Evolutionary conservation across 768 basidiomycete species (phyloP).

Genomic region (Termitomyces heimii): DNA sequence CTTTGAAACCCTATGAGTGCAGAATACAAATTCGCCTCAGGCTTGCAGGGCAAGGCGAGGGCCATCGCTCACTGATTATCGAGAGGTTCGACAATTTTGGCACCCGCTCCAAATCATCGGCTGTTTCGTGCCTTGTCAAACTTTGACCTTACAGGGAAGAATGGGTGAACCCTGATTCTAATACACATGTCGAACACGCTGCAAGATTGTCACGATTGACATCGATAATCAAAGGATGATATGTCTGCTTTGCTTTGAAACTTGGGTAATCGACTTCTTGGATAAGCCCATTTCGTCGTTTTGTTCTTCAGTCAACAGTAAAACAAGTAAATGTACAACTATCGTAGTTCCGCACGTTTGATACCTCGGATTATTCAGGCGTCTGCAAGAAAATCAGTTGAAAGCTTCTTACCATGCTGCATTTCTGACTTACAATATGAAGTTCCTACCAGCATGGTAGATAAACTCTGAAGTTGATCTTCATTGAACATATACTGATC

Average conservation of each 20-base stretch:
- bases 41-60: background rate
- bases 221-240: conserved; percentile 13
- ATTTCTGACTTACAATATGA: conserved; percentile 63
- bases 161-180: conserved; percentile 4
- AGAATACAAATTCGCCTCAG: background rate
- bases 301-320: background rate
- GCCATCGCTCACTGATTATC: background rate
- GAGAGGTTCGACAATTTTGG: background rate
- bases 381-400: background rate
- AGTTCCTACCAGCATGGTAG: conserved; percentile 85
- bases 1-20: background rate
- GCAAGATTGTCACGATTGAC: conserved; percentile 12
- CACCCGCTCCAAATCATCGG: background rate
- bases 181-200: conserved; percentile 17
- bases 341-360: background rate
- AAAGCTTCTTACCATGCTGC: background rate
- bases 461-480: conserved; percentile 82
- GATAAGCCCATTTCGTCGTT: background rate
- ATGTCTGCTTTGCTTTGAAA: background rate
- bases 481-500: conserved; percentile 85
- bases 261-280: background rate
- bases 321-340: background rate
- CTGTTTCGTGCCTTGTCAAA: background rate
- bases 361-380: background rate
- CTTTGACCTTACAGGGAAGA: background rate